A percentile compares a stretch with the other conserved stretches of the same genome.
Conservation (phyloP, 805 yeast genomes). For the Barnettozyma populi region DNA sequence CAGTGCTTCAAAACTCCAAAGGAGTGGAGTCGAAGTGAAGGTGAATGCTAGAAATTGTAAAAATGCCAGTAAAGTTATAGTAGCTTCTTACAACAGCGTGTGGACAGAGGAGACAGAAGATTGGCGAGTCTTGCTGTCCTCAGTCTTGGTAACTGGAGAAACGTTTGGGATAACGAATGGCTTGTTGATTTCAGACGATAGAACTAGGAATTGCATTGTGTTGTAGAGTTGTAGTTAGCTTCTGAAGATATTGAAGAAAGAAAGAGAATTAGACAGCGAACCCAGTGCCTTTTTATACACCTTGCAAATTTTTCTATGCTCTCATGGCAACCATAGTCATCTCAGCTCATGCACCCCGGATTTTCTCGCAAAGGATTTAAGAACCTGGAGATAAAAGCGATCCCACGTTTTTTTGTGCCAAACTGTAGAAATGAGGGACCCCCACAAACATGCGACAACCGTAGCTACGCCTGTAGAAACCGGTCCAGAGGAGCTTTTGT, state of each 20-base stretch:
- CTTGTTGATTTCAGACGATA: conserved; percentile 50
- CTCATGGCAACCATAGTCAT: conserved; percentile 7
- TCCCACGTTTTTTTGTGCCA: background rate
- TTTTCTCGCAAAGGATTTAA: background rate
- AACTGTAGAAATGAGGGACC: background rate
- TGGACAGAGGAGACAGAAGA: conserved; percentile 4
- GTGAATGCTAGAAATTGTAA: background rate
- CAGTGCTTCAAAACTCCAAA: background rate
- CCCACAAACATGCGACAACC: background rate
- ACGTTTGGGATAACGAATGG: conserved; percentile 63
- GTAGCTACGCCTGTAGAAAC: background rate
- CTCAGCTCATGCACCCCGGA: conserved; percentile 14
- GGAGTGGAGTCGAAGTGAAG: background rate
- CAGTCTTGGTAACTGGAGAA: conserved; percentile 41
- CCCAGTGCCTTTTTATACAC: background rate
- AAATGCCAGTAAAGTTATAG: background rate
- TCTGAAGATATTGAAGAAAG: background rate
- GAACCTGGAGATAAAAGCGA: background rate
- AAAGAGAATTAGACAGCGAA: background rate
- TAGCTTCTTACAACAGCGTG: background rate
- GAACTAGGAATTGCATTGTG: conserved; percentile 40
- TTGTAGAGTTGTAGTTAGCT: background rate
- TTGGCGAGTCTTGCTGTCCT: background rate
- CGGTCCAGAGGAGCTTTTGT: background rate
- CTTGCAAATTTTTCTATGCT: background rate